Evolutionary conservation across 768 basidiomycete species (phyloP).

Genomic region (Pisolithus microcarpus): DNA sequence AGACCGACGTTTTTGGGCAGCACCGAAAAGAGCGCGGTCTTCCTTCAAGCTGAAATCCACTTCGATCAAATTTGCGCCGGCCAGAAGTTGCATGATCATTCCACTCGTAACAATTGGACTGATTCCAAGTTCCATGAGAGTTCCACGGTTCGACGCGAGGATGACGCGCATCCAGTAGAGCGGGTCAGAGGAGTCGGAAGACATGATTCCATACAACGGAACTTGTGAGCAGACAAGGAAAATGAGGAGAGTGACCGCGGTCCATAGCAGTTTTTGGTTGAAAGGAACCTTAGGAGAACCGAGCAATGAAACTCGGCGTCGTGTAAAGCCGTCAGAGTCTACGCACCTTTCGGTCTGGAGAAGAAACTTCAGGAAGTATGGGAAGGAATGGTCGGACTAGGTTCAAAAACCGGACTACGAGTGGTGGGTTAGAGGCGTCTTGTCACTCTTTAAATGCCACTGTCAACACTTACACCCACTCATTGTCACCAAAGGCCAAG

Average conservation of each 20-base stretch:
- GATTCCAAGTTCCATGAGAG: constrained; percentile 98
- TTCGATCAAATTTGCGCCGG: constrained; percentile 95
- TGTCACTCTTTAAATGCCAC: not conserved
- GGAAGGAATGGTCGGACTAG: constrained; percentile 97
- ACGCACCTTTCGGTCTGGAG: constrained; percentile 90
- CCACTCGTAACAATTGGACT: constrained; percentile 96
- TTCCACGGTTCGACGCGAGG: constrained; percentile 95
- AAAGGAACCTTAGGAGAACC: constrained; percentile 71
- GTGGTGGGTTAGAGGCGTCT: not conserved
- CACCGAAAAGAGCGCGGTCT: constrained; percentile 90
- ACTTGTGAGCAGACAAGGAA: constrained; percentile 99
- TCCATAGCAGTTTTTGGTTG: constrained; percentile 99
- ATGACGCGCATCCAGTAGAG: constrained; percentile 99
- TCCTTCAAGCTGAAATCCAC: constrained; percentile 97
- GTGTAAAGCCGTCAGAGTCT: constrained; percentile 1
- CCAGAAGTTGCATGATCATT: constrained; percentile 99
- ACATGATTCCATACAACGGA: constrained; percentile 99
- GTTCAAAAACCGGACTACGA: constrained; percentile 88
- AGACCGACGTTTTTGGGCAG: constrained; percentile 88
- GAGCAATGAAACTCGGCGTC: constrained; percentile 1
- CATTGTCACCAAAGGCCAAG: constrained; percentile 42
- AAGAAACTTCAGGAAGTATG: constrained; percentile 93
- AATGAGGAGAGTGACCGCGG: constrained; percentile 96
- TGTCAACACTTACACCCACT: constrained; percentile 61
- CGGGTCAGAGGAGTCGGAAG: constrained; percentile 97